Base-by-base conservation (phyloP, 1,284 basidiomycete genomes). In the Rhodotorula glutinis region DNA sequence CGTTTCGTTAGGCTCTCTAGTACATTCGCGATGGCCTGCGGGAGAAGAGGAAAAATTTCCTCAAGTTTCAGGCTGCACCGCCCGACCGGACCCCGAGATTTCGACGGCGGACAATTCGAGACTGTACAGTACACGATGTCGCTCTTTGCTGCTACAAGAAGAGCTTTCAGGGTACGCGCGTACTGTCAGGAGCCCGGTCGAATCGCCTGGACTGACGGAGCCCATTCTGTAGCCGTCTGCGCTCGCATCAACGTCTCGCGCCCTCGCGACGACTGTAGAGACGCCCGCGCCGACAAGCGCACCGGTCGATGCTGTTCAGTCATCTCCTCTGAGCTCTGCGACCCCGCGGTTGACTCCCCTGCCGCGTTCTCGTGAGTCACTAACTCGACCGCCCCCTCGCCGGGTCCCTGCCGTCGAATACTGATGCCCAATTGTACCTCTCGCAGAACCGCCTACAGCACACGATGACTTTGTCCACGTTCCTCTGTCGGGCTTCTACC, bases 391-490 rank as follows among this genome's bases (percentile, higher is more conserved):
- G n/a, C 49, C 21, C 47, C 16, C 25, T 16, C 23, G 21, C 47
- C 10, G 25, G 25, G 25, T 16, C 13, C 25, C 7, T 2, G 49
- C n/a, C 27, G n/a, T 4, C 25, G 13, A 7, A 27, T 4, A 7
- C 49, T 27, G 25, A 51, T 27, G 49, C 11, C 4, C 4, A 14
- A 13, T 27, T 17, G 49, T 27, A 16, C 49, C 14, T 27, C 25
- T 17, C 25, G 25, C 57, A 71, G 70, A 60, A 25, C 47, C 49
- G 25, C 63, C 71, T 10, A 54, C 63, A 3, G 61, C 60, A 1
- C 51, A 53, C 58, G 65, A 73, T 58, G 63, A 63, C 14, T 68
- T 62, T 30, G 71, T 73, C 16, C 69, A 73, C 33, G 61, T 73
- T 7, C 71, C 69, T 3, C 62, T 73, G 29, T 46, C 53, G 21